Evolutionary conservation across 176 grass and related monocot genomes (phyloP).

Genomic region (Cocos nucifera): DNA sequence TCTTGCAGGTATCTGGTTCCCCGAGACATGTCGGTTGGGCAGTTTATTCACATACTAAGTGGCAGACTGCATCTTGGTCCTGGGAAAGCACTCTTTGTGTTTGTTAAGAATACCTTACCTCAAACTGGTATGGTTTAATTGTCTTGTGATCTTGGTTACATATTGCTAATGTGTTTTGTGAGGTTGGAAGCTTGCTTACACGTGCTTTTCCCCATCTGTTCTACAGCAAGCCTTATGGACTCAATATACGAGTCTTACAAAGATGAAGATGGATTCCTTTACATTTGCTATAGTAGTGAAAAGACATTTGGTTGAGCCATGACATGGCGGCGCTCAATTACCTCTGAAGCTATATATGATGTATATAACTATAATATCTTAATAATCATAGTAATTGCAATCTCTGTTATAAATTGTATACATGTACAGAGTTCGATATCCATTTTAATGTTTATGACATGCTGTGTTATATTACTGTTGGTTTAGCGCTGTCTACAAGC

Average conservation of each 20-base stretch:
- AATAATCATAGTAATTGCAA: too few species aligned
- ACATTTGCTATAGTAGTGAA: slow-evolving; percentile 85
- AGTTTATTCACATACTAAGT: slow-evolving; percentile 65
- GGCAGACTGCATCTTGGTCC: slow-evolving; percentile 44
- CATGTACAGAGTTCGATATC: too few species aligned
- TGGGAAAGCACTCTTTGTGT: slow-evolving; percentile 69
- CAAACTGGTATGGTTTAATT: slow-evolving; percentile 42
- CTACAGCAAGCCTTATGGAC: slow-evolving; percentile 39
- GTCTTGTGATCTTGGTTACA: background rate
- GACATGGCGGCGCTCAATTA: too few species aligned
- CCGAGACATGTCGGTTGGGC: slow-evolving; percentile 49
- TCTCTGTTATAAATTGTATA: too few species aligned
- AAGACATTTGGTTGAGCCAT: slow-evolving; percentile 65
- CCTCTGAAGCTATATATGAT: too few species aligned
- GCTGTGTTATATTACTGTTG: too few species aligned
- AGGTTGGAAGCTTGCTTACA: background rate
- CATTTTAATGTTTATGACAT: too few species aligned
- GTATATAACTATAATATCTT: too few species aligned
- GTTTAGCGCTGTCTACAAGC: too few species aligned
- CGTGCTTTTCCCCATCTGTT: background rate
- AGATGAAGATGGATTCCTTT: slow-evolving; percentile 71
- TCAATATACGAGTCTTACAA: slow-evolving; percentile 53
- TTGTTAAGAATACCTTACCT: slow-evolving; percentile 67
- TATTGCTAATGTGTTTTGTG: background rate
- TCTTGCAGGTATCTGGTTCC: slow-evolving; percentile 29